phyloP scores from a whole-genome alignment of 2,329 filamentous ascomycete genomes.

The Aureobasidium mangrovei region DNA sequence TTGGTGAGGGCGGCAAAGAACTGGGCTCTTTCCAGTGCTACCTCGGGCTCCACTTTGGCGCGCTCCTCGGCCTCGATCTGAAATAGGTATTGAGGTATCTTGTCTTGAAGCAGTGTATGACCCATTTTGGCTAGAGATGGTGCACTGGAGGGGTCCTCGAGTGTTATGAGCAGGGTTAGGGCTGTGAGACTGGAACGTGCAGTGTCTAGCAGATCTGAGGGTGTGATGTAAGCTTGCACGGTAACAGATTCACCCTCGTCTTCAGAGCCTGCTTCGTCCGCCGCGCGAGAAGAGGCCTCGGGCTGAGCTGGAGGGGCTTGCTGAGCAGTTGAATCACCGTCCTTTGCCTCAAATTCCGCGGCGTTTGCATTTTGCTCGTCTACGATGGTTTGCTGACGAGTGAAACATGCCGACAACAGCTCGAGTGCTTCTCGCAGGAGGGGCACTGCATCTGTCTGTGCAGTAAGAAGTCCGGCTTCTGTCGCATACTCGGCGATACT shows the following conservation, averaged over 20 bases:
- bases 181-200: constrained; percentile 51
- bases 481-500: constrained; percentile 53
- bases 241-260: constrained; percentile 54
- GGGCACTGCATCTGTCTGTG: constrained; percentile 40
- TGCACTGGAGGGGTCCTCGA: constrained; percentile 42
- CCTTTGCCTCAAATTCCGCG: constrained; percentile 15
- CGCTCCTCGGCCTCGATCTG: constrained; percentile 25
- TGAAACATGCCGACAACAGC: constrained; percentile 46
- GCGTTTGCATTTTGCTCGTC: constrained; percentile 30
- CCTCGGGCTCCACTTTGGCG: constrained; percentile 19
- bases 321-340: constrained; percentile 18
- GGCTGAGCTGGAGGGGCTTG: constrained; percentile 26
- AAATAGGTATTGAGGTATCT: constrained; percentile 44
- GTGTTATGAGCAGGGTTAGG: constrained; percentile 38
- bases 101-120: constrained; percentile 46
- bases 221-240: constrained; percentile 58
- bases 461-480: constrained; percentile 42
- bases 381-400: constrained; percentile 38
- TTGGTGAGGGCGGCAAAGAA: constrained; percentile 50
- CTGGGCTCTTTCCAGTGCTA: constrained; percentile 44
- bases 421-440: constrained; percentile 53
- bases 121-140: constrained; percentile 48
- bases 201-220: constrained; percentile 58
- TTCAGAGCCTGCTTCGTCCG: constrained; percentile 23
- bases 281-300: constrained; percentile 8